phyloP scores from a whole-genome alignment of 164 flowering plant species.

The Magnolia sinica region DNA sequence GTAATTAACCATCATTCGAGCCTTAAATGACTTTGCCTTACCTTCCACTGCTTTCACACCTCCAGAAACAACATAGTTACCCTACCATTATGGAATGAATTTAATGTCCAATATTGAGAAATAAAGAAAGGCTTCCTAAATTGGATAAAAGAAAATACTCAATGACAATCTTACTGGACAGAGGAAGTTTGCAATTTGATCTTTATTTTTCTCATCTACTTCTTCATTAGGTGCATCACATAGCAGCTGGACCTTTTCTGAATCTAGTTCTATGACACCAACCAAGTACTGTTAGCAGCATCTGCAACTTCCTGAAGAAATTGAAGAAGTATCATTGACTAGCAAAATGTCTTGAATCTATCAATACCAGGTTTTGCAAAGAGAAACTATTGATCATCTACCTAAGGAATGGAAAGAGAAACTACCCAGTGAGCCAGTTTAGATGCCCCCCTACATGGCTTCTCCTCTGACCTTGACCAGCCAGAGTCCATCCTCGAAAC shows the following conservation, averaged over 20 bases:
- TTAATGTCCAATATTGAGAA: constrained; percentile 6
- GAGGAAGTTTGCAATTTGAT: constrained; percentile 92
- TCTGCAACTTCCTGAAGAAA: constrained; percentile 85
- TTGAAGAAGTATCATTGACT: neutral
- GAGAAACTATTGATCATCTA: neutral
- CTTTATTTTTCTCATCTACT: constrained; percentile 76
- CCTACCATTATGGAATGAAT: constrained; percentile 35
- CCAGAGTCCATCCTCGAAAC: constrained; percentile 96
- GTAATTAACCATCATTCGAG: constrained; percentile 84
- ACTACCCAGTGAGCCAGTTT: neutral
- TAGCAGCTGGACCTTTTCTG: constrained; percentile 30
- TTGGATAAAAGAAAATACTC: neutral
- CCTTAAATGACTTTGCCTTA: constrained; percentile 95
- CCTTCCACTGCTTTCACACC: constrained; percentile 92
- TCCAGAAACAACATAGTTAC: constrained; percentile 98
- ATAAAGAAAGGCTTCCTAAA: neutral
- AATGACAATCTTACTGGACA: constrained; percentile 63
- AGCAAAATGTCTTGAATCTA: constrained; percentile 1
- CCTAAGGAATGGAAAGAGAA: neutral
- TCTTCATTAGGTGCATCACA: constrained; percentile 98
- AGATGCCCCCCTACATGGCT: constrained; percentile 85
- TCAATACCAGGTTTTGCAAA: neutral
- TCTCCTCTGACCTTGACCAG: constrained; percentile 96
- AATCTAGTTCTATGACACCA: no score
- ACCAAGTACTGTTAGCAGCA: constrained; percentile 77